A percentile compares a stretch with the other conserved stretches of the same genome.
phyloP scores from a whole-genome alignment of 2,329 filamentous ascomycete genomes.

The Fusarium verrucosum region DNA sequence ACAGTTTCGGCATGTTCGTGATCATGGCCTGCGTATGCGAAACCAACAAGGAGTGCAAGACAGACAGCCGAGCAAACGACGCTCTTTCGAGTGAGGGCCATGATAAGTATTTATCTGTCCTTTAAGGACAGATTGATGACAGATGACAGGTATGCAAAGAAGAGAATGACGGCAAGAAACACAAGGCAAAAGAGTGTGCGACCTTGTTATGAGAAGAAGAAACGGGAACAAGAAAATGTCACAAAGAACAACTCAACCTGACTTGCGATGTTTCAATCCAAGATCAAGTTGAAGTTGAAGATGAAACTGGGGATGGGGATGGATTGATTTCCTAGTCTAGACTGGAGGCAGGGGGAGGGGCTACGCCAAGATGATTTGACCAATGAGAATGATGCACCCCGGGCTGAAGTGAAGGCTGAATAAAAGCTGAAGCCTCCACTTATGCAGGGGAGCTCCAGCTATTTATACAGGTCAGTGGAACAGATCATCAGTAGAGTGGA shows the following conservation, averaged over 20 bases:
- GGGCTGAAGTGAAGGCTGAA: too few relatives aligned
- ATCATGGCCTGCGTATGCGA: constrained; percentile 40
- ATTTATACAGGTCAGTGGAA: too few relatives aligned
- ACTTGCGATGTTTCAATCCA: constrained; percentile 14
- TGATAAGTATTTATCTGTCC: constrained; percentile 23
- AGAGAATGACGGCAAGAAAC: not conserved
- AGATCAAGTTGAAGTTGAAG: constrained; percentile 8
- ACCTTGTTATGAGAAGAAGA: not conserved
- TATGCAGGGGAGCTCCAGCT: constrained; percentile 18
- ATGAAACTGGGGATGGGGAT: constrained; percentile 15
- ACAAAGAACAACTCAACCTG: constrained; percentile 1
- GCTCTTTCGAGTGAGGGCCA: constrained; percentile 39
- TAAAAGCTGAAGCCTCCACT: constrained; percentile 18
- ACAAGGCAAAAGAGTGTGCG: not conserved
- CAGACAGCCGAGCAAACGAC: constrained; percentile 40
- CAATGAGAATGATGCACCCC: constrained; percentile 2
- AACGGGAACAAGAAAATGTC: not conserved
- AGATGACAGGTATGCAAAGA: not conserved
- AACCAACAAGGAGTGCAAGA: constrained; percentile 44
- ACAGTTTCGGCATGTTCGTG: constrained; percentile 24
- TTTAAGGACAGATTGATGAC: constrained; percentile 4
- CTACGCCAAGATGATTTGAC: not conserved
- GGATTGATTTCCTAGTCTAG: constrained; percentile 2
- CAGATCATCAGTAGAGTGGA: not conserved
- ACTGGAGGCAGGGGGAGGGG: constrained; percentile 22